Conservation (phyloP, 2,329 filamentous ascomycete genomes). For the Byssothecium circinans region DNA sequence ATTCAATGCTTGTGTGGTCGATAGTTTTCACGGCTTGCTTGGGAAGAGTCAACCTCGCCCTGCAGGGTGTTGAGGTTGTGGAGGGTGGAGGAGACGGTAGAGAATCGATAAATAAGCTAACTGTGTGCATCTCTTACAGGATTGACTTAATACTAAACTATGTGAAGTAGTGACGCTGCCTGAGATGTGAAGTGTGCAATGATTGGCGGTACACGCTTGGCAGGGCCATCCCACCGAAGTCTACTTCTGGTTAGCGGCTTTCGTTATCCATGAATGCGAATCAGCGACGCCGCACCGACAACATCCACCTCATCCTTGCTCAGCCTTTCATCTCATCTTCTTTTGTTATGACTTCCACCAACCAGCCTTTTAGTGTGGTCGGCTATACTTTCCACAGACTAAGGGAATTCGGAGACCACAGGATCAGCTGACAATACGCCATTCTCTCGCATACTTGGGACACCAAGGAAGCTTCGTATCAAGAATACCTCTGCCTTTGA, state of each 20-base stretch:
- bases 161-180: constrained; percentile 9
- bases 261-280: background rate
- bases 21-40: no score
- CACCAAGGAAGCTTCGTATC: background rate
- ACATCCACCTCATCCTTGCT: no score
- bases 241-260: constrained; percentile 7
- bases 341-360: no score
- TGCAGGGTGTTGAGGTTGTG: background rate
- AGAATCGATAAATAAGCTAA: background rate
- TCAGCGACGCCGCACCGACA: no score
- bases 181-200: constrained; percentile 9
- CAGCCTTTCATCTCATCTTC: no score
- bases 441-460: background rate
- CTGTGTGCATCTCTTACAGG: background rate
- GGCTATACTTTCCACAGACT: no score
- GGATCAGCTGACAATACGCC: background rate
- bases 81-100: background rate
- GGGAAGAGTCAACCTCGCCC: no score
- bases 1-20: no score
- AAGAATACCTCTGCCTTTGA: background rate
- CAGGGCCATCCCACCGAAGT: constrained; percentile 4
- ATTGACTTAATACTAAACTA: background rate
- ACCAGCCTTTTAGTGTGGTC: no score
- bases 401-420: background rate
- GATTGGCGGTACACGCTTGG: constrained; percentile 9